These are phyloP conservation scores for Hyphopichia wangnamkhiaoensis DNA, from an alignment of 1,139 yeast genomes.

Conservation along the genomic window DNA sequence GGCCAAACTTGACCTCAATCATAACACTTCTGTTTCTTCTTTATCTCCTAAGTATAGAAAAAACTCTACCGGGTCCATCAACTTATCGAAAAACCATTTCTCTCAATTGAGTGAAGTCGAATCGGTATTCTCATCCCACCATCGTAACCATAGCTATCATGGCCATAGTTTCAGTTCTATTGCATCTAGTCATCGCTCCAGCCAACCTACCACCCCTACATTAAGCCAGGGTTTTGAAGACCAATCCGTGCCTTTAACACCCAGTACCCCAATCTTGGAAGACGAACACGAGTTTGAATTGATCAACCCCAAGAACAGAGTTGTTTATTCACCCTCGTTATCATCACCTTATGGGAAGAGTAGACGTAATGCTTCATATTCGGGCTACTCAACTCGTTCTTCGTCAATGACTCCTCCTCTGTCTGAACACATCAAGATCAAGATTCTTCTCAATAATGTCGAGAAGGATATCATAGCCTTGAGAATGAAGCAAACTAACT, in stretches of 20 bases:
- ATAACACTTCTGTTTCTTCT: not conserved
- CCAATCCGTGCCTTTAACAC: slow-evolving; percentile 18
- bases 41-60: too few species aligned
- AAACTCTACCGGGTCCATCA: too few species aligned
- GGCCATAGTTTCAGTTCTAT: not conserved
- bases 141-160: not conserved
- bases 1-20: not conserved
- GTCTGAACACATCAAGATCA: slow-evolving; percentile 30
- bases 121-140: slow-evolving; percentile 14
- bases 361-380: not conserved
- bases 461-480: slow-evolving; percentile 36
- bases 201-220: slow-evolving; percentile 7
- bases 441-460: slow-evolving; percentile 30
- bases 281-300: slow-evolving; percentile 6
- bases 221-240: slow-evolving; percentile 4
- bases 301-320: not conserved
- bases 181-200: not conserved
- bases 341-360: not conserved
- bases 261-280: slow-evolving; percentile 22
- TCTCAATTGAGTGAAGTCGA: slow-evolving; percentile 16
- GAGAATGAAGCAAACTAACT: slow-evolving; percentile 25
- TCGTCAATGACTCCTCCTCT: not conserved
- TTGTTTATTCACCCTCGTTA: not conserved
- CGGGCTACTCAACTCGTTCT: not conserved
- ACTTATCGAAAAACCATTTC: not conserved